These are phyloP conservation scores for Lycium barbarum DNA, from an alignment of 257 asterid species.

Conservation along the genomic window DNA sequence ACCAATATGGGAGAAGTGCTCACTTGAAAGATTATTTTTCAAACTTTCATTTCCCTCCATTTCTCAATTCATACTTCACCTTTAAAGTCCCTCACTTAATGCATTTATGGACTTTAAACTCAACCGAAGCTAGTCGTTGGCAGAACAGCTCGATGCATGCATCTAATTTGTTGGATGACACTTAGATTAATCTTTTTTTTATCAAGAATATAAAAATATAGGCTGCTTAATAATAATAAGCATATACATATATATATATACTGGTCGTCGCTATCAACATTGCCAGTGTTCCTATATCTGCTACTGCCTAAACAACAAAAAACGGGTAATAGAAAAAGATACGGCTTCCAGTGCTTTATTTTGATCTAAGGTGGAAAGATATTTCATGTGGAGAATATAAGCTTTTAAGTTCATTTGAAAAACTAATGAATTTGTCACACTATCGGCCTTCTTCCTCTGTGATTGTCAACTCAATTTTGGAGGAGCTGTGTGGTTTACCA, in stretches of 20 bases:
- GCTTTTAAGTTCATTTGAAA: neutral
- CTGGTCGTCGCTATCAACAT: neutral
- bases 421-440: neutral
- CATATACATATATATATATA: neutral
- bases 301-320: neutral
- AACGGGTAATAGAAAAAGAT: neutral
- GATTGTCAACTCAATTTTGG: conserved; percentile 25
- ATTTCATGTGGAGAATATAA: neutral
- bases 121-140: neutral
- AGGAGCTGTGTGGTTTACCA: neutral
- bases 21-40: no score
- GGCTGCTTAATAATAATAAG: neutral
- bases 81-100: no score
- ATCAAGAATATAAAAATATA: neutral
- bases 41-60: no score
- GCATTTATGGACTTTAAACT: no score
- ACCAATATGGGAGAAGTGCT: no score
- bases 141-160: neutral
- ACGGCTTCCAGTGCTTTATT: neutral
- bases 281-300: neutral
- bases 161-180: neutral
- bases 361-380: neutral
- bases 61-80: no score
- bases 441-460: conserved; percentile 30
- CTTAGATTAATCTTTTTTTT: neutral